Conservation (phyloP, 148 eudicot genomes). For the Simmondsia chinensis region DNA sequence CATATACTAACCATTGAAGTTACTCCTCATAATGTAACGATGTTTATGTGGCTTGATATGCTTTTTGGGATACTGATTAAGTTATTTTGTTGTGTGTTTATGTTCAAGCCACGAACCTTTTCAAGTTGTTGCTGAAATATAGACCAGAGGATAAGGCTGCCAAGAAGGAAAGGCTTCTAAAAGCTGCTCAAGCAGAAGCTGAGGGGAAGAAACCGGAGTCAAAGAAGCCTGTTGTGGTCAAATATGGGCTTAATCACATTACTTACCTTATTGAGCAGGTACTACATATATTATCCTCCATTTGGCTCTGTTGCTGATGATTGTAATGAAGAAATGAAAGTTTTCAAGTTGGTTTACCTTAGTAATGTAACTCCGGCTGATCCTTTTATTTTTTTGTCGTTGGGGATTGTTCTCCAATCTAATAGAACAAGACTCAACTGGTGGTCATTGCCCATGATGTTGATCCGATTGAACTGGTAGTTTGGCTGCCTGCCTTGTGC, state of each 20-base stretch:
- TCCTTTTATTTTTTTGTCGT: background rate
- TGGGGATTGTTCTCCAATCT: background rate
- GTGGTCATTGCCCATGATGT: conserved; percentile 97
- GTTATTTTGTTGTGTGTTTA: background rate
- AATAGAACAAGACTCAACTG: conserved; percentile 84
- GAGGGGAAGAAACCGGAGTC: conserved; percentile 67
- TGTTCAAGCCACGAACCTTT: conserved; percentile 61
- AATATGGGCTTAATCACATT: conserved; percentile 84
- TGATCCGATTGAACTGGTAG: conserved; percentile 91
- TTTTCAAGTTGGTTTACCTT: background rate
- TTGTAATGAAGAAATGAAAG: too few relatives aligned
- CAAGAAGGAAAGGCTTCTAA: conserved; percentile 75
- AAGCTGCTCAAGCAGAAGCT: conserved; percentile 84
- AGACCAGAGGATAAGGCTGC: conserved; percentile 85
- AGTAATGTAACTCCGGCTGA: background rate
- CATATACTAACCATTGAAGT: too few relatives aligned
- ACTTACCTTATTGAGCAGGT: conserved; percentile 93
- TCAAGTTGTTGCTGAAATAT: conserved; percentile 83
- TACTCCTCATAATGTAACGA: too few relatives aligned
- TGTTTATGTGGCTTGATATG: too few relatives aligned
- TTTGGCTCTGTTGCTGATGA: background rate
- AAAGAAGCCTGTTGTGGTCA: conserved; percentile 89
- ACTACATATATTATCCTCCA: background rate
- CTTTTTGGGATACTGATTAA: too few relatives aligned
- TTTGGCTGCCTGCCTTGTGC: conserved; percentile 93